phyloP scores from a whole-genome alignment of 352 stramenopile genomes.

The Globisporangium spinosum region DNA sequence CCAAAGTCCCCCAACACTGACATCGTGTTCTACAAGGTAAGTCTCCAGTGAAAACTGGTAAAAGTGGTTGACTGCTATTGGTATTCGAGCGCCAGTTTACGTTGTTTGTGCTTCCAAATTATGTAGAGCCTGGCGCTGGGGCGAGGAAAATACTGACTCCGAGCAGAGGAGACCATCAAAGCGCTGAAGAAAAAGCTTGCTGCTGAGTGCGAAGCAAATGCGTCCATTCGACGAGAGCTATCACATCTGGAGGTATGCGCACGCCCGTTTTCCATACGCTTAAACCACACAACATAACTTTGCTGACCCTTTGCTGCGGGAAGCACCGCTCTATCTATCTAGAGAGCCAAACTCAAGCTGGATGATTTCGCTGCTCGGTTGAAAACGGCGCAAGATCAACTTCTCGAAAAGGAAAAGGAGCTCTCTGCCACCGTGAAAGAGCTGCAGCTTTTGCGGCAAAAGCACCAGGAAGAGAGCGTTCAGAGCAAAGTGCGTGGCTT shows the following conservation, averaged over 20 bases:
- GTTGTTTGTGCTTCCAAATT: not conserved
- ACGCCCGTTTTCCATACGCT: not conserved
- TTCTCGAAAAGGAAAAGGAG: conserved; percentile 16
- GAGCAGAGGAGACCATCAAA: conserved; percentile 5
- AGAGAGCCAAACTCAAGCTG: conserved; percentile 7
- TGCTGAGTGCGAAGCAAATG: not conserved
- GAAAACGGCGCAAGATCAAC: conserved; percentile 1
- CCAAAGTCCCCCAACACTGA: conserved; percentile 5
- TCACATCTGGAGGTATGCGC: conserved; percentile 3
- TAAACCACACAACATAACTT: not conserved
- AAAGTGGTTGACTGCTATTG: not conserved
- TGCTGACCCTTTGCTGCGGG: too few species aligned
- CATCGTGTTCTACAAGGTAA: conserved; percentile 9
- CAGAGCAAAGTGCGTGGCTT: conserved; percentile 15
- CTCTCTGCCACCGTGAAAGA: conserved; percentile 12
- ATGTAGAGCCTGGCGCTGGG: conserved; percentile 7
- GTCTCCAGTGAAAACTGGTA: not conserved
- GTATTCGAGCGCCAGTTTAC: not conserved
- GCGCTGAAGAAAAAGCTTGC: conserved; percentile 9
- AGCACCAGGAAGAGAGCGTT: conserved; percentile 18
- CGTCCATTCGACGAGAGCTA: not conserved
- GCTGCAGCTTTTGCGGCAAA: conserved; percentile 12
- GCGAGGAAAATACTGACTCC: conserved; percentile 17
- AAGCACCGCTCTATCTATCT: too few species aligned
- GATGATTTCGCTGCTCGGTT: not conserved